Base-by-base conservation (phyloP, 306 rosid genomes). In the Purshia tridentata region DNA sequence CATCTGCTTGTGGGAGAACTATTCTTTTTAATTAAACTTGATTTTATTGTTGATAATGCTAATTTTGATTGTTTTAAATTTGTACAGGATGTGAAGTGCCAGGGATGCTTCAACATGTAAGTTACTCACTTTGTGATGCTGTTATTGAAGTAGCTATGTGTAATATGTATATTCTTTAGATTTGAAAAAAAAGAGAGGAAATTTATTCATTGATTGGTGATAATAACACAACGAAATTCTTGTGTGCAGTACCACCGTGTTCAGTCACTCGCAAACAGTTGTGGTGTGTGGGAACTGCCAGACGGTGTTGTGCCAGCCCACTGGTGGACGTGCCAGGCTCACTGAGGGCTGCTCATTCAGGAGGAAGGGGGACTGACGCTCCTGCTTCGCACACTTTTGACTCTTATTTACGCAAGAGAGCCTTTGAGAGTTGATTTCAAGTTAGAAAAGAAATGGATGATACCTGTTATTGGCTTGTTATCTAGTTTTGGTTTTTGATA, bases 211-310 rank as follows among this genome's bases (percentile, higher is more conserved):
- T 42, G 52, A 12, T 54, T 53, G 3, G 50, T 3, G 8, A n/a
- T 53, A 14, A 55, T 3, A 35, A 35, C 0, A 6, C 4, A 50
- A 5, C n/a, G 9, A 16, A 40, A 0, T 1, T 41, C 20, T 19
- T 49, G 13, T 42, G 22, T 72, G 84, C 84, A 84, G 87, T 57
- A 80, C 84, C 12, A 84, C 87, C 19, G 87, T 84, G 64, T 82
- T 82, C 74, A 82, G 86, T 50, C 86, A 82, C 73, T 82, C 86
- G 0, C 86, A 82, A 61, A 80, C 87, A 6, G 87, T 84, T 9
- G 87, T 84, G 53, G 87, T 84, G 41, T 84, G 87, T 10, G 87
- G 87, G 10, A 84, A 84, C 72, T 84, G 87, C 80, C 87, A 84
- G 77, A 53, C 84, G 0, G 82, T 84, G 15, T 63, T 84, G 72